Evolutionary conservation across 768 basidiomycete species (phyloP).

Genomic region (Russula sp.): DNA sequence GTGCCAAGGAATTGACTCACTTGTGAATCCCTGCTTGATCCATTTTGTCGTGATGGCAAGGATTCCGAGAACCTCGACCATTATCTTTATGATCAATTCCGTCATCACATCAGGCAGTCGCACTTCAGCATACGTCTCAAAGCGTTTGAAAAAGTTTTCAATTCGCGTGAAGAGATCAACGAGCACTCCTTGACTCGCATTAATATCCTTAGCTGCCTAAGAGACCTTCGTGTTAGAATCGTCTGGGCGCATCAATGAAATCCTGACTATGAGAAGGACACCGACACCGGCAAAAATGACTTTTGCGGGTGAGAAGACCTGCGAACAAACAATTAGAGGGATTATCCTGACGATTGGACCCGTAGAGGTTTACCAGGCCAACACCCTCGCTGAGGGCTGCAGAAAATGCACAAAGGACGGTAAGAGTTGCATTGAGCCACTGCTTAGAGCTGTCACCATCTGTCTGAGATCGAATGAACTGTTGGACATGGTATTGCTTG

Average conservation of each 20-base stretch:
- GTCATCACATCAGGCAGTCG: background rate
- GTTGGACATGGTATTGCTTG: background rate
- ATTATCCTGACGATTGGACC: background rate
- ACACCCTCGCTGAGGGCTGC: background rate
- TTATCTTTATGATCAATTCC: background rate
- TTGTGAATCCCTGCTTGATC: background rate
- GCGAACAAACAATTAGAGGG: background rate
- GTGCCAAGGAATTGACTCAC: background rate
- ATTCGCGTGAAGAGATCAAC: constrained; percentile 1
- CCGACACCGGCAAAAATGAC: constrained; percentile 8
- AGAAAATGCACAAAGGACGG: constrained; percentile 1
- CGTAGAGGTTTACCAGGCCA: background rate
- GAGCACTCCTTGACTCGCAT: background rate
- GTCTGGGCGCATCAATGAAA: background rate
- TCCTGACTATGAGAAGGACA: background rate
- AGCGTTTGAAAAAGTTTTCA: background rate
- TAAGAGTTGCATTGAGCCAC: constrained; percentile 2
- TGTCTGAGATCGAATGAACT: background rate
- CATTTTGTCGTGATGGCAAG: background rate
- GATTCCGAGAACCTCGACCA: constrained; percentile 6
- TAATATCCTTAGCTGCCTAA: constrained; percentile 3
- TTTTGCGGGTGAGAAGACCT: background rate
- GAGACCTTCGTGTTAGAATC: background rate
- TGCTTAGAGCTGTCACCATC: background rate
- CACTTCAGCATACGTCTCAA: background rate